Evolutionary conservation across 2,329 filamentous ascomycete genomes (phyloP).

Genomic region (Hymenoscyphus salicellus): DNA sequence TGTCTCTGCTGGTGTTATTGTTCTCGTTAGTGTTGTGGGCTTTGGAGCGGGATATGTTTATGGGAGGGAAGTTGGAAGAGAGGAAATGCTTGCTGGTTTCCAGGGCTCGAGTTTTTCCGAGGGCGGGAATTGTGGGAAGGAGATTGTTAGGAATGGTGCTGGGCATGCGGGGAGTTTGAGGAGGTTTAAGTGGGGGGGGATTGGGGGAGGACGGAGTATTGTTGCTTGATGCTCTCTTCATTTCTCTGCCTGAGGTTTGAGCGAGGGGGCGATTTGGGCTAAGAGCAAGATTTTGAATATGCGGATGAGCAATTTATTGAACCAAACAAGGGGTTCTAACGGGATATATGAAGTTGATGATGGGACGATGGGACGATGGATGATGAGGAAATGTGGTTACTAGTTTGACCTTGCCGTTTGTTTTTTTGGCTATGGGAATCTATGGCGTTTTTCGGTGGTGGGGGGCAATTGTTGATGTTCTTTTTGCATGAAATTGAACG

Average conservation of each 20-base stretch:
- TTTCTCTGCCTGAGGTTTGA: too few relatives aligned
- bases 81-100: conserved; percentile 44
- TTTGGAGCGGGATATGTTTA: conserved; percentile 69
- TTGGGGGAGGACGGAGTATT: conserved; percentile 28
- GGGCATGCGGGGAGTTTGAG: conserved; percentile 28
- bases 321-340: background rate
- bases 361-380: background rate
- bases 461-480: background rate
- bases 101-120: conserved; percentile 25
- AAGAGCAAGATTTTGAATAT: background rate
- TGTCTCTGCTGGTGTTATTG: conserved; percentile 63
- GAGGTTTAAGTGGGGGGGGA: conserved; percentile 35
- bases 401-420: background rate
- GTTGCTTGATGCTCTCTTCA: conserved; percentile 23
- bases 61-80: conserved; percentile 62
- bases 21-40: conserved; percentile 65
- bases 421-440: background rate
- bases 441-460: background rate
- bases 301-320: background rate
- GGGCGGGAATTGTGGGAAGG: conserved; percentile 27
- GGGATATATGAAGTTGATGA: background rate
- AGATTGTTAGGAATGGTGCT: conserved; percentile 24
- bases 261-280: too few relatives aligned
- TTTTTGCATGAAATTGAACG: background rate
- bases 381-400: background rate